Base-by-base conservation (phyloP, 2,329 filamentous ascomycete genomes). In the Aspergillus alliaceus region DNA sequence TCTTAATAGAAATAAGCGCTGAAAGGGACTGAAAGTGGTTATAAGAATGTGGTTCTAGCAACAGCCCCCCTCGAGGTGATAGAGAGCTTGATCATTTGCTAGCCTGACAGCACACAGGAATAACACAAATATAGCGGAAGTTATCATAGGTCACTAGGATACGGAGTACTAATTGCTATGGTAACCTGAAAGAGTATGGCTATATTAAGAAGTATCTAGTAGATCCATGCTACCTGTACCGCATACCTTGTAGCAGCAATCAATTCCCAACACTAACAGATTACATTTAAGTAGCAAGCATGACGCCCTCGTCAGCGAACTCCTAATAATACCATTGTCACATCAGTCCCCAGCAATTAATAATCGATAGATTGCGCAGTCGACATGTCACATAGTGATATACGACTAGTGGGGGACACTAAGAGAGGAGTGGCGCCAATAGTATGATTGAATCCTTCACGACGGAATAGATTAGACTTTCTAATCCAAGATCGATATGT, bases 341-440 rank as follows among this genome's bases (percentile, higher is more conserved):
- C 44, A 32, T 22, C 8, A 4, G 22, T 12, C 8, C 15, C 24
- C 40, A 18, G 15, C 11, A 48, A 31, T 48, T 48, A 48, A 48
- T 48, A 48, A 48, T 48, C 11, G 27, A 32, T 31, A 32, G 25
- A 22, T 32, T 20, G 27, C 20, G 44, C 27, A 48, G 20, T 48
- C 9, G 44, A 48, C 44, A 31, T 31, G 27, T 48, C 44, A 48
- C 44, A 48, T 48, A 48, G 20, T 48, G 44, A 48, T 34, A 48
- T 48, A 9, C 44, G 22, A 22, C n/a, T 31, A 31, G 44, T 48
- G 44, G 44, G 27, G 27, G 44, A 27, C 7, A 20, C 44, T 31
- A 47, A 48, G 8, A 32, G 29, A 20, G 12, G n/a, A 32, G 44
- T 48, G 44, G 44, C 44, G 44, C 44, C 44, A 48, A 48, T 48